Conservation (phyloP, 352 stramenopile genomes). For the Phytophthora colocasiae region DNA sequence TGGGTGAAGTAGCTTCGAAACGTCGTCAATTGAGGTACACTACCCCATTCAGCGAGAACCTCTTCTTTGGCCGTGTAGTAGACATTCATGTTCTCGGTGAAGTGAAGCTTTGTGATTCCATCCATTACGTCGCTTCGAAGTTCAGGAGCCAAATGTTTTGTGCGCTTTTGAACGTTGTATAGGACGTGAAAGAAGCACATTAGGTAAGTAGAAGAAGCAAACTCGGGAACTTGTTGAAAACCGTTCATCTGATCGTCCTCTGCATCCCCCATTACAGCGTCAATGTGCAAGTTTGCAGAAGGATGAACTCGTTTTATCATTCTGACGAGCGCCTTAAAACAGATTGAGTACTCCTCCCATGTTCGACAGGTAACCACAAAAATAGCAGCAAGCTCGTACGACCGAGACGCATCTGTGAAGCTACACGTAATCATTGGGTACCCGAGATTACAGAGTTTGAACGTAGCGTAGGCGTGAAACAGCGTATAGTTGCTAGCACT, state of each 20-base stretch:
- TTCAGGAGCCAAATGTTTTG: neutral
- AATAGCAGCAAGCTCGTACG: neutral
- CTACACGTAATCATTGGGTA: neutral
- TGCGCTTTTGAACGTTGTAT: neutral
- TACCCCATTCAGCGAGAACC: too few species aligned
- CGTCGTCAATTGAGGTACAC: too few species aligned
- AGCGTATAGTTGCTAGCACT: neutral
- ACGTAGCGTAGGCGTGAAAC: neutral
- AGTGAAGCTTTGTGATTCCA: too few species aligned
- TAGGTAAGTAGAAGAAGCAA: neutral
- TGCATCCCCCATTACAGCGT: neutral
- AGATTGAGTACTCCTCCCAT: neutral
- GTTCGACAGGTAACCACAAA: neutral
- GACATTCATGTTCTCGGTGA: too few species aligned
- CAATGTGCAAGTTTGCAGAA: neutral
- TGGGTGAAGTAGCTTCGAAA: too few species aligned
- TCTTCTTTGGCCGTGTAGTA: too few species aligned
- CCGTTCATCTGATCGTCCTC: conserved; percentile 1
- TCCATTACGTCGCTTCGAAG: too few species aligned
- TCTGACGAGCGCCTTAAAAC: neutral
- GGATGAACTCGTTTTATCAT: neutral
- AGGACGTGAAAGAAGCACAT: conserved; percentile 8
- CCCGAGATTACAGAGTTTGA: neutral
- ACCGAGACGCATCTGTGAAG: neutral
- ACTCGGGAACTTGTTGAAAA: neutral